Evolutionary conservation across 441 rosid genomes (phyloP), one percentile per base, ranked within the genome.

Genomic region (Theobroma grandiflorum): DNA sequence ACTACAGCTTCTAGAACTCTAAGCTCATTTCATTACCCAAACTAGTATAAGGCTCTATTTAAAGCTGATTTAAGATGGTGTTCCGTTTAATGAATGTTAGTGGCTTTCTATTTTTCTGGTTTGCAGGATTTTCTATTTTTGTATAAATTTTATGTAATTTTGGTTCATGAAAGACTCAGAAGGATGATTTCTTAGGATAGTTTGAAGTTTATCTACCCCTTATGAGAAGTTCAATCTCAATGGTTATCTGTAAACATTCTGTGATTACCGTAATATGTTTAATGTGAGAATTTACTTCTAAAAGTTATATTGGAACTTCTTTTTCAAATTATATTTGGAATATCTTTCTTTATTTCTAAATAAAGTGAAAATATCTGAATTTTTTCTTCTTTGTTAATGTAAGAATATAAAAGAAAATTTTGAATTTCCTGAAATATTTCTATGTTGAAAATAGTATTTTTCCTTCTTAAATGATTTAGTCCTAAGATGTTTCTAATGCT

Each of bases 41-140:
- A 57, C 50, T 74, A 57, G 52, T 38, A 74, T 38, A 58, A 53
- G 50, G 64, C 33, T 72, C 50, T 72, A 53, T 72, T 20, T 57
- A 40, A 40, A 57, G 65, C 76, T 11, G 12, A 57, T 73, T 10
- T 65, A 55, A 35, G 7, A 55, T 38, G 37, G 43, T 73, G 67
- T 40, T 20, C 20, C 22, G 22, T 57, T 10, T 14, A 43, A 42
- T 59, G 15, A 74, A 49, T 71, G 70, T 75, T 22, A 58, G 63
- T 80, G 74, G 74, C 79, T 71, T 80, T 70, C 26, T 35, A 26
- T 79, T 67, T 8, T 75, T 65, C 10, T 4, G 2, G 16, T 26
- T 59, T 4, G 3, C 10, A 35, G 35, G 10, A 33, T 58, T 35
- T 3, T 22, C 22, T 58, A 20, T 58, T 37, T 55, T 6, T 18